Evolutionary conservation across 1,284 basidiomycete species (phyloP), one percentile per base, ranked within the genome.

Genomic region (Malassezia cuniculi): DNA sequence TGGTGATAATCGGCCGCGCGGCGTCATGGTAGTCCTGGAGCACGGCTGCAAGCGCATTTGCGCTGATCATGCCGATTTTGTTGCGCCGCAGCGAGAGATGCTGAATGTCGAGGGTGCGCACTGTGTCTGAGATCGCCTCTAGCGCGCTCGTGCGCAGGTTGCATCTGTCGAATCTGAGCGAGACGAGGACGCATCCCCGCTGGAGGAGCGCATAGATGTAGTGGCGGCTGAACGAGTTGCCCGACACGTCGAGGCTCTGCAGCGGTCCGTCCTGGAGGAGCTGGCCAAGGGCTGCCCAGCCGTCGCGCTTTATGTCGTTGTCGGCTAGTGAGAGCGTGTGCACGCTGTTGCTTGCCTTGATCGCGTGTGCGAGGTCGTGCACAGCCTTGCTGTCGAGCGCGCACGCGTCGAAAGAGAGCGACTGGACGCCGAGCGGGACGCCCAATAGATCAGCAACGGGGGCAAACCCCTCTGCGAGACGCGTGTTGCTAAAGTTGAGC

Each of bases 341-440:
- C 20, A 95, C 72, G 0, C 79, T 78, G 15, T 78, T 77, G 14
- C 82, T 82, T 32, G 94, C 82, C 36, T 94, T 76, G 1, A 97
- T 74, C 0, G 86, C 78, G 62, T 94, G 89, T 0, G 95, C 72
- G 14, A 95, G 78, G 0, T 84, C 83, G 70, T 93, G 93, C 39
- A 95, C 67, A 30, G 76, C 78, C 80, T 49, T 52, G 28, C 62
- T 57, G 12, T 55, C 57, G 11, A 66, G 39, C 1, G 43, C 42
- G 22, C 63, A 66, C 33, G 59, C 57, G 31, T 65, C 63, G 22
- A 66, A 45, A 4, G 60, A 46, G 14, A 66, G 50, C 31, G 55
- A 56, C 29, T 52, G 42, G 24, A 65, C 50, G 18, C 60, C 60
- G 29, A 62, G 55, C 27, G 60, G 58, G 34, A 60, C 59, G 32